A percentile compares a stretch with the other conserved stretches of the same genome.
These are phyloP conservation scores for Sphaerulina vaccinii DNA, from an alignment of 2,329 filamentous ascomycete genomes.

Conservation along the genomic window DNA sequence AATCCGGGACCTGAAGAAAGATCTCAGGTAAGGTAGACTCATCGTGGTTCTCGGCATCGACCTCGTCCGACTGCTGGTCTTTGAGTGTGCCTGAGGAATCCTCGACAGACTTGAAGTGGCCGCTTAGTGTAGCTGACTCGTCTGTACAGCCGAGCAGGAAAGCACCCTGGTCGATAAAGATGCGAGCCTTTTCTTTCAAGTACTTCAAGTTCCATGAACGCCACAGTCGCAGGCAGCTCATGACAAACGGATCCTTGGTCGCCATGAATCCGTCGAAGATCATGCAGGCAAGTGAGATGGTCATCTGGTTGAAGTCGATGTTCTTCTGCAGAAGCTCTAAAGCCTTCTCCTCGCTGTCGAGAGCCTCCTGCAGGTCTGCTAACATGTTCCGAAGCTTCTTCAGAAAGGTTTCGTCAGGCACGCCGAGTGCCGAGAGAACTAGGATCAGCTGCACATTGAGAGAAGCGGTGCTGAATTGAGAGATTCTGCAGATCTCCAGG, in stretches of 20 bases:
- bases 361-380: conserved; percentile 65
- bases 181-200: conserved; percentile 88
- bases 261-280: conserved; percentile 77
- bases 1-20: conserved; percentile 74
- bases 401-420: conserved; percentile 66
- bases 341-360: conserved; percentile 64
- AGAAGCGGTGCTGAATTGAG: conserved; percentile 71
- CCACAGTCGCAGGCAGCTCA: conserved; percentile 79
- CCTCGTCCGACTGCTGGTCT: conserved; percentile 43
- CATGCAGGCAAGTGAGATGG: conserved; percentile 71
- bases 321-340: conserved; percentile 68
- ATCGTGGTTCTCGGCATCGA: conserved; percentile 38
- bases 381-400: conserved; percentile 68
- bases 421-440: conserved; percentile 76
- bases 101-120: conserved; percentile 56
- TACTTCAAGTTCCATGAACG: conserved; percentile 83
- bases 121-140: conserved; percentile 73
- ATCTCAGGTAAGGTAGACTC: conserved; percentile 67
- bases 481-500: conserved; percentile 82
- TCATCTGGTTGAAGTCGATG: conserved; percentile 82
- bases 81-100: conserved; percentile 27
- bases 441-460: conserved; percentile 88
- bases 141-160: conserved; percentile 88
- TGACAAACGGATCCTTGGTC: conserved; percentile 73
- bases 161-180: conserved; percentile 77